A percentile compares a stretch with the other conserved stretches of the same genome.
phyloP scores from a whole-genome alignment of 805 yeast species.

The Suhomyces tanzawaensis region DNA sequence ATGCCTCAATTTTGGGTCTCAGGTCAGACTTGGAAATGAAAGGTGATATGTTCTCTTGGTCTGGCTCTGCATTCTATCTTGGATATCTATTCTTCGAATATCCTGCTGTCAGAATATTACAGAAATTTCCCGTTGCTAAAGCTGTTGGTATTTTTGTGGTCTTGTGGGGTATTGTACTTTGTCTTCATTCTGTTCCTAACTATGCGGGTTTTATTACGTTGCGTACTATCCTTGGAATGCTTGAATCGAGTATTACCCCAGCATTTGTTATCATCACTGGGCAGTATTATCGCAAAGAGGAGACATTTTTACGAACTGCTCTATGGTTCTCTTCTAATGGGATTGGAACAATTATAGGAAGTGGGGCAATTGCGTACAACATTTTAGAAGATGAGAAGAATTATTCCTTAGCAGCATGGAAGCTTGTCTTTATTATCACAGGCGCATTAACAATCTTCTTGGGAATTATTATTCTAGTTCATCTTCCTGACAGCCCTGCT shows the following conservation, averaged over 20 bases:
- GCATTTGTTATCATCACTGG: constrained; percentile 36
- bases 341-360: constrained; percentile 42
- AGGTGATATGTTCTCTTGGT: constrained; percentile 44
- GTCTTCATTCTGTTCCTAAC: constrained; percentile 51
- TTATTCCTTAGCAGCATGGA: constrained; percentile 56
- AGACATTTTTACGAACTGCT: constrained; percentile 34
- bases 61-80: constrained; percentile 42
- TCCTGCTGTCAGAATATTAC: constrained; percentile 47
- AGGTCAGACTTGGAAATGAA: constrained; percentile 44
- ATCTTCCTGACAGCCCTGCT: constrained; percentile 56
- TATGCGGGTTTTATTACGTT: constrained; percentile 40
- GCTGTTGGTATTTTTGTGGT: constrained; percentile 47
- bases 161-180: constrained; percentile 61
- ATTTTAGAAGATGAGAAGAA: constrained; percentile 30
- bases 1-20: constrained; percentile 54
- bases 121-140: constrained; percentile 56
- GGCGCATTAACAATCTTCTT: constrained; percentile 57
- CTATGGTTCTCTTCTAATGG: constrained; percentile 39
- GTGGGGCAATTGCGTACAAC: constrained; percentile 49
- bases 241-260: constrained; percentile 41
- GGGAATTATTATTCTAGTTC: constrained; percentile 46
- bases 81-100: constrained; percentile 62
- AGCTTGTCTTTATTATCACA: constrained; percentile 53
- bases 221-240: constrained; percentile 38
- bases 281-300: constrained; percentile 35